A percentile compares a stretch with the other conserved stretches of the same genome.
Evolutionary conservation across 495 filamentous ascomycete genomes (phyloP).

Genomic region (Lentithecium fluviatile): DNA sequence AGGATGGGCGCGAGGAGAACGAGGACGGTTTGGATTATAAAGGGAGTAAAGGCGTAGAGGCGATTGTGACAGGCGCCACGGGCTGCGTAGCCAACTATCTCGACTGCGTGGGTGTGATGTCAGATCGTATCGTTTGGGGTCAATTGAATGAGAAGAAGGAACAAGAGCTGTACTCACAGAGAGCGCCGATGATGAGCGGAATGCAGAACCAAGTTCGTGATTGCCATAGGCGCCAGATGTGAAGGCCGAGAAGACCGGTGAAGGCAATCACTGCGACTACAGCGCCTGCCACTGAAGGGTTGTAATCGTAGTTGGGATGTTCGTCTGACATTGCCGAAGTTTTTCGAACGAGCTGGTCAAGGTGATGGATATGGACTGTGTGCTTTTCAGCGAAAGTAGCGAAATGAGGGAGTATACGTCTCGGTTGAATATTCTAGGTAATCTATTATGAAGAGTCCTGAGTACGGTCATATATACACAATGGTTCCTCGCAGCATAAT

Average conservation of each 20-base stretch:
- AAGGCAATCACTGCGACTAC: not conserved
- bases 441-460: too few relatives aligned
- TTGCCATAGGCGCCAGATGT: not conserved
- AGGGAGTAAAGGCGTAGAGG: constrained; percentile 16
- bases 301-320: not conserved
- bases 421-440: too few relatives aligned
- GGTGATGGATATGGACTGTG: too few relatives aligned
- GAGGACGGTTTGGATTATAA: constrained; percentile 35
- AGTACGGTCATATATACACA: too few relatives aligned
- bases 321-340: too few relatives aligned
- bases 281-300: not conserved
- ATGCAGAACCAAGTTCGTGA: not conserved
- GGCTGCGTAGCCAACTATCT: not conserved
- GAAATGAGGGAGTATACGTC: too few relatives aligned
- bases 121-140: not conserved
- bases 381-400: too few relatives aligned
- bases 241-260: not conserved
- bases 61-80: not conserved
- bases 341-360: too few relatives aligned
- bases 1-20: constrained; percentile 37
- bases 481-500: too few relatives aligned
- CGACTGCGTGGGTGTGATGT: not conserved
- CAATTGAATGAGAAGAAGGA: not conserved
- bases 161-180: not conserved
- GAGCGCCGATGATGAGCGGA: not conserved